Conservation (phyloP, 1,284 basidiomycete species). For the Rhodotorula glutinis region DNA sequence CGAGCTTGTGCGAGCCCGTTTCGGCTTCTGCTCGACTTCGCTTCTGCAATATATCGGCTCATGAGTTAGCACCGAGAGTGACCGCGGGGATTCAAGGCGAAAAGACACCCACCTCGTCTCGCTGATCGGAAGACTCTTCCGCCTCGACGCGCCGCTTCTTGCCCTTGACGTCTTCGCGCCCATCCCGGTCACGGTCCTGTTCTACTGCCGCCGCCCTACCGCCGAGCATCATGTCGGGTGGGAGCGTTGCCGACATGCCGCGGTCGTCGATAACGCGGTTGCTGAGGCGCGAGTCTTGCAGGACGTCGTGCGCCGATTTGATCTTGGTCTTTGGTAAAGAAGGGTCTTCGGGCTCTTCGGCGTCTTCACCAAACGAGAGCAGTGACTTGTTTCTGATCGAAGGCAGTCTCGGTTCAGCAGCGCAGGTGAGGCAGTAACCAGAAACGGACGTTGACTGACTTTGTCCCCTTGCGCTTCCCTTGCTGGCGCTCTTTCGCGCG, state of each 20-base stretch:
- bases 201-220: neutral
- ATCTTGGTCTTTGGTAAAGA: constrained; percentile 67
- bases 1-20: constrained; percentile 45
- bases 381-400: constrained; percentile 73
- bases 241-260: constrained; percentile 35
- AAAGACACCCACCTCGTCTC: constrained; percentile 19
- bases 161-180: neutral
- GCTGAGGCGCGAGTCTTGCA: constrained; percentile 36
- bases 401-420: neutral
- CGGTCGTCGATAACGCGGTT: constrained; percentile 39
- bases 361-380: constrained; percentile 69
- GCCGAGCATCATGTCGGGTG: constrained; percentile 21
- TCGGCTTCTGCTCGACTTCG: constrained; percentile 3
- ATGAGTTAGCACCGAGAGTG: too few species aligned
- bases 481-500: constrained; percentile 60
- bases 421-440: too few species aligned
- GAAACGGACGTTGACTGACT: constrained; percentile 55
- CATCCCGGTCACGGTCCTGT: neutral
- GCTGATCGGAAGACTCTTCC: neutral
- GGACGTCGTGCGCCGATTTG: constrained; percentile 52
- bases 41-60: too few species aligned
- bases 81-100: too few species aligned
- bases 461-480: constrained; percentile 63
- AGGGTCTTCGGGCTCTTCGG: constrained; percentile 50
- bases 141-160: constrained; percentile 5